These are phyloP conservation scores for Pseudopithomyces chartarum DNA, from an alignment of 2,329 filamentous ascomycete species.

Conservation along the genomic window DNA sequence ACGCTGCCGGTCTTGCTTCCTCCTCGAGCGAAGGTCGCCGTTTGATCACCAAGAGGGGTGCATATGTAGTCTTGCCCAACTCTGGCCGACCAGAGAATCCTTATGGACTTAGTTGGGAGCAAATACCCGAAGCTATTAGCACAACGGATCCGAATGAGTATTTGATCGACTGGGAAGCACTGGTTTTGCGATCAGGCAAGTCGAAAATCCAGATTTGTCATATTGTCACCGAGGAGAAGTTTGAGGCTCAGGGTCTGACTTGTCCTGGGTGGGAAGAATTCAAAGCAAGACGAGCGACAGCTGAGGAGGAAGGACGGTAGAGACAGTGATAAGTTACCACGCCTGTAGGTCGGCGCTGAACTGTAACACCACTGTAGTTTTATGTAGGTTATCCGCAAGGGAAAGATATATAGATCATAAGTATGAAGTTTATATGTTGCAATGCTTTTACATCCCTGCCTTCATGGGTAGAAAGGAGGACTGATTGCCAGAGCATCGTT, in stretches of 20 bases:
- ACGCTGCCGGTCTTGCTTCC: constrained; percentile 62
- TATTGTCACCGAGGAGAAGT: constrained; percentile 61
- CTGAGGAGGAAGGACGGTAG: constrained; percentile 2
- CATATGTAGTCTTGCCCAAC: constrained; percentile 59
- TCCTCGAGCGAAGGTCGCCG: constrained; percentile 65
- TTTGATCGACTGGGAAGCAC: constrained; percentile 60
- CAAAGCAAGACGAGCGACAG: constrained; percentile 14
- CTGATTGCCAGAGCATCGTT: constrained; percentile 46
- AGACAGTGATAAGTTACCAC: background rate
- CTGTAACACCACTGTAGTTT: background rate
- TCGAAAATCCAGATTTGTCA: constrained; percentile 64
- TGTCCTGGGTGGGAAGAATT: constrained; percentile 57
- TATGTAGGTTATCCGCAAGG: background rate
- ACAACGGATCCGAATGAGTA: constrained; percentile 63
- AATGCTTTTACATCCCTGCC: constrained; percentile 46
- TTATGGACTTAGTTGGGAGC: constrained; percentile 63
- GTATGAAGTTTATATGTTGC: constrained; percentile 27
- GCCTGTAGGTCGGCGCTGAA: background rate
- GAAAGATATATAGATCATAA: background rate
- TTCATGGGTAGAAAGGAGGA: constrained; percentile 37
- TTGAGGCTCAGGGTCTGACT: constrained; percentile 50
- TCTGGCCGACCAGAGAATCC: constrained; percentile 49
- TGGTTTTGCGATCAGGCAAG: constrained; percentile 65
- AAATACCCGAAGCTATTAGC: constrained; percentile 63
- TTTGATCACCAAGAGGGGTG: constrained; percentile 59